phyloP scores from a whole-genome alignment of 257 asterid genomes.

The Scutellaria galericulata region DNA sequence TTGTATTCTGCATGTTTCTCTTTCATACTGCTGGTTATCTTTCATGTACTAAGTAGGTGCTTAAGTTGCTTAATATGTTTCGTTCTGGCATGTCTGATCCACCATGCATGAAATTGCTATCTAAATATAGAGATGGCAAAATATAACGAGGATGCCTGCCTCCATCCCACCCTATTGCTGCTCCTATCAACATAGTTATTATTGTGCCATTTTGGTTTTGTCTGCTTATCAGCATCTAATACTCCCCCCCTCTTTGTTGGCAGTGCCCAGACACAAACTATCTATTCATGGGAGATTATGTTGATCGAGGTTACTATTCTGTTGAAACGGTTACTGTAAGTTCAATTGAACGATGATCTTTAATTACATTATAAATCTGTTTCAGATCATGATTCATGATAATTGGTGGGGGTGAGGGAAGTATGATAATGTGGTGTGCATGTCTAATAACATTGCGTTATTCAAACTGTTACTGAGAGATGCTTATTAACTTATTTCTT shows the following conservation, averaged over 20 bases:
- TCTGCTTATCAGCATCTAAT: slow-evolving; percentile 23
- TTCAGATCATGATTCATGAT: slow-evolving; percentile 19
- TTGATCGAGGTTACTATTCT: slow-evolving; percentile 75
- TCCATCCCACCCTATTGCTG: too few relatives aligned
- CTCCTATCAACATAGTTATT: background rate
- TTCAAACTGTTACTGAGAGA: background rate
- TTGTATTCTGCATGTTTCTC: slow-evolving; percentile 17
- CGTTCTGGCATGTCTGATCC: slow-evolving; percentile 21
- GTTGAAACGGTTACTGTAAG: slow-evolving; percentile 76
- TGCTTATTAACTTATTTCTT: slow-evolving; percentile 37
- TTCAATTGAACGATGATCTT: slow-evolving; percentile 20
- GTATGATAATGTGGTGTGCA: too few relatives aligned
- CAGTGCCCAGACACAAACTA: slow-evolving; percentile 77
- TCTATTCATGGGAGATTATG: slow-evolving; percentile 73
- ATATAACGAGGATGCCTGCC: too few relatives aligned
- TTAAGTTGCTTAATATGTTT: background rate
- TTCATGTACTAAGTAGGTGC: slow-evolving; percentile 3
- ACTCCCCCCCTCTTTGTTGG: slow-evolving; percentile 27
- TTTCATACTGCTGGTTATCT: slow-evolving; percentile 11
- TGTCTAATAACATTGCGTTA: too few relatives aligned
- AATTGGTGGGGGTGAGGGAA: slow-evolving; percentile 3
- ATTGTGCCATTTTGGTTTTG: background rate
- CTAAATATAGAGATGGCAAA: background rate
- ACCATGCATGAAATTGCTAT: slow-evolving; percentile 1
- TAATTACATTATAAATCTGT: slow-evolving; percentile 5